A percentile compares a stretch with the other conserved stretches of the same genome.
These are phyloP conservation scores for Casuarina glauca DNA, from an alignment of 306 rosid species.

Conservation along the genomic window DNA sequence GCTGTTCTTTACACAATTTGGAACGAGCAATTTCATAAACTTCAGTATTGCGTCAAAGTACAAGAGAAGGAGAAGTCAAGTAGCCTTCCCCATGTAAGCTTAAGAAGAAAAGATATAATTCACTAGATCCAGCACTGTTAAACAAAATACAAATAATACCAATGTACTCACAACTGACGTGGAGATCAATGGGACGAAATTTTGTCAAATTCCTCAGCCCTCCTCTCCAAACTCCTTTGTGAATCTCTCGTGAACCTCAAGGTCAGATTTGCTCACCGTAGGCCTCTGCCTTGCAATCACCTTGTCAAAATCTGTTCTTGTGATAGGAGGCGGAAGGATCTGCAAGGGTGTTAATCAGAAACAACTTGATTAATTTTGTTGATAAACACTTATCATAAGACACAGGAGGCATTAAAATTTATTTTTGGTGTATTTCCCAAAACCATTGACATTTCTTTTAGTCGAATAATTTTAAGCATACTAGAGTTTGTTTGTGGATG, in stretches of 20 bases:
- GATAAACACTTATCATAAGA: not conserved
- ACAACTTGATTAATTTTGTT: constrained; percentile 15
- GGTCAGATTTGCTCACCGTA: constrained; percentile 91
- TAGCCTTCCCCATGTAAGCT: constrained; percentile 42
- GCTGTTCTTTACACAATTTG: constrained; percentile 54
- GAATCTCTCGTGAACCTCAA: constrained; percentile 89
- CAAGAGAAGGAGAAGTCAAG: constrained; percentile 34
- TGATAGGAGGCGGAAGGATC: constrained; percentile 96
- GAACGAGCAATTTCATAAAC: constrained; percentile 35
- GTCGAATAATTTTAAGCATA: not conserved
- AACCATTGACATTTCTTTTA: not conserved
- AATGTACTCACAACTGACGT: constrained; percentile 29
- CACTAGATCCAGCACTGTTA: constrained; percentile 43
- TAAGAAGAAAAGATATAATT: constrained; percentile 35
- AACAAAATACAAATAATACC: constrained; percentile 42
- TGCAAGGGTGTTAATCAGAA: constrained; percentile 38
- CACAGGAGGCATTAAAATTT: not conserved
- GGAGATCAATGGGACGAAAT: constrained; percentile 38
- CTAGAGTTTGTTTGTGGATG: no score
- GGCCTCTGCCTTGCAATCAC: constrained; percentile 98
- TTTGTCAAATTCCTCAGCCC: constrained; percentile 60
- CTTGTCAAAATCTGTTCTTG: constrained; percentile 87
- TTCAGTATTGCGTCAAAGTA: constrained; percentile 37
- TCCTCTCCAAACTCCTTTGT: constrained; percentile 98
- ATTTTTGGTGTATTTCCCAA: not conserved